Evolutionary conservation across 2,329 filamentous ascomycete species (phyloP), one percentile per base, ranked within the genome.

Genomic region (Anthostomella pinea): DNA sequence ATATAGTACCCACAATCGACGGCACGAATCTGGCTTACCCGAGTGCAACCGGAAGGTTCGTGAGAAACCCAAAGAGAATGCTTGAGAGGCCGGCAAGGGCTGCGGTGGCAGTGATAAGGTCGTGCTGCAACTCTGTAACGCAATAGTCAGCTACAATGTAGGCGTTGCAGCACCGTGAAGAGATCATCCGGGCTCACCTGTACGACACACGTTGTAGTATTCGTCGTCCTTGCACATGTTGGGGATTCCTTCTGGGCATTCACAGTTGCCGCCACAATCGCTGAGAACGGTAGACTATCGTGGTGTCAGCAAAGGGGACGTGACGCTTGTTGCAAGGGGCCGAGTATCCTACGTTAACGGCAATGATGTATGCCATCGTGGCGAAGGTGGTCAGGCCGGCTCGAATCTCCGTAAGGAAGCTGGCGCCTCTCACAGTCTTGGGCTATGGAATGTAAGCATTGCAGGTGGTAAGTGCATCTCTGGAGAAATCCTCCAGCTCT

Each of bases 311-410:
- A 31, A 16, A 25, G 8, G 4, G 6, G 8, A 3, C n/a, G 17
- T 26, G 29, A 13, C 11, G 5, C 11, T 19, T 18, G 8, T 11
- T 10, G 2, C 24, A 17, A 22, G 11, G 17, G 13, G n/a, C 11
- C 8, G 14, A 11, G 6, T 24, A 23, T 10, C 70, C 52, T 46
- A 78, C 77, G 51, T 83, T 82, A 45, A 83, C 81, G 7, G 83
- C 83, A 56, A 93, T 89, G 51, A 93, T 91, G 63, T 90, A 91
- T 10, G 85, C 83, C 86, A 89, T 88, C 3, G 83, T 85, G 36
- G 83, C 81, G 57, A 86, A 86, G 3, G 87, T 93, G 2, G 87
- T 88, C 35, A 91, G 60, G 2, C 87, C 87, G 19, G 87, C 87
- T 18, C 87, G 81, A 39, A 93, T 66, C 61, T 93, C 87, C 15